Percentiles rank a stretch among this genome's conserved stretches.
Conservation (phyloP, 139 green algal genomes). For the Ulvella scutata region DNA sequence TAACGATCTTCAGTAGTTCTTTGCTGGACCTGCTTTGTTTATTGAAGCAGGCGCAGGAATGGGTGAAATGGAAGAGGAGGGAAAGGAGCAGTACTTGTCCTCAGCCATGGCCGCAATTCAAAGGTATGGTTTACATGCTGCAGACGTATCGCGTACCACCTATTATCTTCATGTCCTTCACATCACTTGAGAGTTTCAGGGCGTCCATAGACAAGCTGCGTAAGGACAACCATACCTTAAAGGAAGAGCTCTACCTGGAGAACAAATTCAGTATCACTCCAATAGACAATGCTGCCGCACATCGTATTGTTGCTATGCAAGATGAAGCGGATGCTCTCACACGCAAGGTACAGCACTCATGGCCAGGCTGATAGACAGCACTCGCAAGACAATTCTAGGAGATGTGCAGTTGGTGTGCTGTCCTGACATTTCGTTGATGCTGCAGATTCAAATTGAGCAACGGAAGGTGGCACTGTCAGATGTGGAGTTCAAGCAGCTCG, state of each 20-base stretch:
- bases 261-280: constrained; percentile 75
- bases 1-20: no score
- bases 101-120: neutral
- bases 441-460: neutral
- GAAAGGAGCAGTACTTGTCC: neutral
- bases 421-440: no score
- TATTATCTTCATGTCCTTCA: neutral
- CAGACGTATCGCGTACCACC: neutral
- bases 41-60: no score
- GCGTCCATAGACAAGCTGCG: constrained; percentile 64
- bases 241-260: constrained; percentile 76
- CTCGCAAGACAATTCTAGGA: no score
- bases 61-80: neutral
- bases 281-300: constrained; percentile 14
- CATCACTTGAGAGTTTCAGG: constrained; percentile 28
- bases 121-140: neutral
- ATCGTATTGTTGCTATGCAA: constrained; percentile 25
- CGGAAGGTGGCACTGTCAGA: neutral
- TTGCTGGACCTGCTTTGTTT: no score
- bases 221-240: constrained; percentile 63
- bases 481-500: neutral
- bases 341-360: constrained; percentile 22
- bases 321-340: constrained; percentile 32
- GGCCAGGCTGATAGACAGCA: no score
- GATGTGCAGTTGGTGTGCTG: no score